phyloP scores from a whole-genome alignment of 768 basidiomycete species.

The Boletus vinaceobasis region DNA sequence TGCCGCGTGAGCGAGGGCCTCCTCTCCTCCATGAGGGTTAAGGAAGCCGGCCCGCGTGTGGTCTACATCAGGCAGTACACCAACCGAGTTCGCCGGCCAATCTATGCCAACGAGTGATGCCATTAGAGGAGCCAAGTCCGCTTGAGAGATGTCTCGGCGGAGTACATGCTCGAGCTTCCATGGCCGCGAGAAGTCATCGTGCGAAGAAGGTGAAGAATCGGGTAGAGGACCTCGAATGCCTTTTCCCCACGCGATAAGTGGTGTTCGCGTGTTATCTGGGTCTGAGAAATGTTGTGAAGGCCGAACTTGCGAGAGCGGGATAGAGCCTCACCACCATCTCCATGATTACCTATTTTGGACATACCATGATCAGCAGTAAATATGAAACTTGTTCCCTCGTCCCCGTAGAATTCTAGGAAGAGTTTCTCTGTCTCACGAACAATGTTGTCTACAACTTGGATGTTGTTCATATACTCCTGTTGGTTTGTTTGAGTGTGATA shows the following conservation, averaged over 20 bases:
- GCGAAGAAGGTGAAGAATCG: slow-evolving; percentile 52
- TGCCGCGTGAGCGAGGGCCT: slow-evolving; percentile 49
- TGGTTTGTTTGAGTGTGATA: not conserved
- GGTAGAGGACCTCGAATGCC: slow-evolving; percentile 70
- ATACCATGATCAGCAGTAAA: slow-evolving; percentile 92
- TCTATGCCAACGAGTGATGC: slow-evolving; percentile 64
- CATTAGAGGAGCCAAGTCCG: slow-evolving; percentile 79
- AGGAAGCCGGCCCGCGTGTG: slow-evolving; percentile 59
- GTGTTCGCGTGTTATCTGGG: slow-evolving; percentile 85
- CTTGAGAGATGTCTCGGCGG: slow-evolving; percentile 78
- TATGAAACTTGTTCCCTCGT: slow-evolving; percentile 67
- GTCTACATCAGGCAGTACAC: slow-evolving; percentile 75
- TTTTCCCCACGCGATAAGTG: slow-evolving; percentile 78
- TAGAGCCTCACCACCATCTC: slow-evolving; percentile 66
- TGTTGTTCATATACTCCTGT: slow-evolving; percentile 85
- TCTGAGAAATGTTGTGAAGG: slow-evolving; percentile 42
- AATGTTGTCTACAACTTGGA: slow-evolving; percentile 72
- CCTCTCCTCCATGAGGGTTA: slow-evolving; percentile 42
- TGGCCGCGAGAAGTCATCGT: slow-evolving; percentile 64
- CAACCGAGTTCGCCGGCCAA: slow-evolving; percentile 82
- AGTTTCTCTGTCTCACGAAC: slow-evolving; percentile 64
- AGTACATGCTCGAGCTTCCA: slow-evolving; percentile 60
- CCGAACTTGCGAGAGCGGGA: not conserved
- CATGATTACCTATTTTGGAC: slow-evolving; percentile 85
- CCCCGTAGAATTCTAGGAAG: slow-evolving; percentile 59